Evolutionary conservation across 192 early-diverging fungal species (phyloP).

Genomic region (Cetraspora pellucida): DNA sequence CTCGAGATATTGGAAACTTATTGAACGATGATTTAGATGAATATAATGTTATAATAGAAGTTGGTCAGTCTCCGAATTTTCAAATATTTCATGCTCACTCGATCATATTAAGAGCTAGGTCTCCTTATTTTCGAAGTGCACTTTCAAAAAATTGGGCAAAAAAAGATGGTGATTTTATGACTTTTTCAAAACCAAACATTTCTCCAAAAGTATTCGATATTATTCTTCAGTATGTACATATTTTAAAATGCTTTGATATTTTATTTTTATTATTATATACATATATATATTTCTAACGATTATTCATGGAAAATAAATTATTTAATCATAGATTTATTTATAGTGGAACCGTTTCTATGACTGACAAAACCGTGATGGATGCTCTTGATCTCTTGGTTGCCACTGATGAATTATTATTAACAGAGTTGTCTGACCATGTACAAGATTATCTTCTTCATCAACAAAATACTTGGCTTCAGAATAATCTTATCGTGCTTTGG

Average conservation of each 20-base stretch:
- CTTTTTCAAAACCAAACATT: slow-evolving; percentile 25
- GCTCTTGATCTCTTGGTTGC: slow-evolving; percentile 15
- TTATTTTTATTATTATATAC: not conserved
- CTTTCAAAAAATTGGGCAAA: slow-evolving; percentile 26
- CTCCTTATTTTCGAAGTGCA: slow-evolving; percentile 20
- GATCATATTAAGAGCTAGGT: slow-evolving; percentile 20
- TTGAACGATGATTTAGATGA: slow-evolving; percentile 5
- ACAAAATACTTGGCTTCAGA: slow-evolving; percentile 3
- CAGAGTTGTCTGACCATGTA: slow-evolving; percentile 21
- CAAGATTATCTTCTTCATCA: slow-evolving; percentile 26
- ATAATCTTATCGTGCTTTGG: slow-evolving; percentile 21
- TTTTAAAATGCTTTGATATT: not conserved
- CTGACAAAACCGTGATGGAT: not conserved
- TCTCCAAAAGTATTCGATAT: slow-evolving; percentile 27
- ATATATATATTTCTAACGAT: not conserved
- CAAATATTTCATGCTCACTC: slow-evolving; percentile 27
- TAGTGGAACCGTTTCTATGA: not conserved
- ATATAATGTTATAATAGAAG: slow-evolving; percentile 31
- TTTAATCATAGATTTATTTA: slow-evolving; percentile 26
- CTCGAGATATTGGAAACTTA: not conserved
- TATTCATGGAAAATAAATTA: not conserved
- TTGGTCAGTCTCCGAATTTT: slow-evolving; percentile 22
- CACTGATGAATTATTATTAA: slow-evolving; percentile 30
- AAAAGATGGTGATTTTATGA: not conserved
- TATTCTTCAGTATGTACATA: slow-evolving; percentile 14